Evolutionary conservation across 805 yeast species (phyloP).

Genomic region (Wickerhamomyces tratensis): DNA sequence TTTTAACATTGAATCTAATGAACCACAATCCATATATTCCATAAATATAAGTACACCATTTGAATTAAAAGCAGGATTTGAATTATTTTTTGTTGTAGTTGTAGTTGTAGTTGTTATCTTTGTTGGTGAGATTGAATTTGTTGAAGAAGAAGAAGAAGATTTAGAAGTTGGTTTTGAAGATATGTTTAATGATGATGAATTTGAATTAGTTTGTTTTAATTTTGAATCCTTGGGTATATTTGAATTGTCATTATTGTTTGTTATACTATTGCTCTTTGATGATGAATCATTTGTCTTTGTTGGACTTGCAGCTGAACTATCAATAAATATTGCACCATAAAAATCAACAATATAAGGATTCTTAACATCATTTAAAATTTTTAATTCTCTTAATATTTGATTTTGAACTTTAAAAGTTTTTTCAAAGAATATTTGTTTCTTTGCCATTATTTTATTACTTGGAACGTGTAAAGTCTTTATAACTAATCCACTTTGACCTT

Average conservation of each 20-base stretch:
- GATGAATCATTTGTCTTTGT: neutral
- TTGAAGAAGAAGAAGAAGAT: neutral
- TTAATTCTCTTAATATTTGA: conserved; percentile 80
- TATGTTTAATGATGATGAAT: neutral
- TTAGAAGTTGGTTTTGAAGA: neutral
- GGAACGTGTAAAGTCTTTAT: conserved; percentile 84
- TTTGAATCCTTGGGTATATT: conserved; percentile 3
- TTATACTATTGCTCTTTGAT: neutral
- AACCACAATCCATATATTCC: conserved; percentile 95
- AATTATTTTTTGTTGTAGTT: conserved; percentile 4
- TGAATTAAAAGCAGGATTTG: conserved; percentile 17
- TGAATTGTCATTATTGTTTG: neutral
- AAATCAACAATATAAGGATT: conserved; percentile 79
- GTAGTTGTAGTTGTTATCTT: neutral
- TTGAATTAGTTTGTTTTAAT: too few species aligned
- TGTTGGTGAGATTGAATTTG: neutral
- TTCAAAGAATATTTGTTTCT: conserved; percentile 80
- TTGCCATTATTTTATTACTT: conserved; percentile 81
- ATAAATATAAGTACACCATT: conserved; percentile 81
- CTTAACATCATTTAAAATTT: conserved; percentile 85
- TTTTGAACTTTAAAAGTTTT: conserved; percentile 68
- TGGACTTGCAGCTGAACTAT: conserved; percentile 22
- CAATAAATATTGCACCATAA: conserved; percentile 78
- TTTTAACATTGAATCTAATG: conserved; percentile 69
- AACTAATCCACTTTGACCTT: conserved; percentile 93